phyloP scores from a whole-genome alignment of 768 basidiomycete genomes.

The Leccinum broughii region DNA sequence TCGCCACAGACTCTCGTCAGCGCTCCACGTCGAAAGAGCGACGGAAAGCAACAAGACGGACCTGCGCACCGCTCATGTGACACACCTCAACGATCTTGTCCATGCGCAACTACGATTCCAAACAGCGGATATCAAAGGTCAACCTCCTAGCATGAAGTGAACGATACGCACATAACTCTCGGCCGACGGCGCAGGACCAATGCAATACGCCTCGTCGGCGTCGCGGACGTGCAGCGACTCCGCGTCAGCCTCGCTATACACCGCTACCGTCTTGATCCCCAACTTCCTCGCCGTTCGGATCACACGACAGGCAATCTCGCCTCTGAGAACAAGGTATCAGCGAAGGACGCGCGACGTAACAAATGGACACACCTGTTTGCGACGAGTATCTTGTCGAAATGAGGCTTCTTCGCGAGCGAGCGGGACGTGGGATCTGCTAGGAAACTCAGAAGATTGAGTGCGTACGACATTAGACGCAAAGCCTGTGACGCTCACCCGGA shows the following conservation, averaged over 20 bases:
- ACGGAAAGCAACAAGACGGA: slow-evolving; percentile 31
- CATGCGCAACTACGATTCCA: slow-evolving; percentile 61
- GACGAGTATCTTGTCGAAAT: slow-evolving; percentile 89
- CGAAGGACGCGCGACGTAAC: background rate
- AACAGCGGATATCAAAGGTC: background rate
- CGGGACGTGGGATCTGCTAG: slow-evolving; percentile 3
- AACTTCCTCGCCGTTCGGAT: slow-evolving; percentile 87
- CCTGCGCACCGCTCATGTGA: slow-evolving; percentile 80
- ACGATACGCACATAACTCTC: slow-evolving; percentile 78
- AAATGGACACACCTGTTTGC: slow-evolving; percentile 64
- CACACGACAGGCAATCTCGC: slow-evolving; percentile 95
- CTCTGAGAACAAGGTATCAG: slow-evolving; percentile 45
- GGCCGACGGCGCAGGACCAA: slow-evolving; percentile 86
- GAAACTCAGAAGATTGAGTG: background rate
- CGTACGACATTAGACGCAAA: background rate
- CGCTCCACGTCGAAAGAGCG: background rate
- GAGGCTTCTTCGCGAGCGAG: slow-evolving; percentile 40
- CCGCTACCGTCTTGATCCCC: slow-evolving; percentile 89
- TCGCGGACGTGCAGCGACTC: slow-evolving; percentile 80
- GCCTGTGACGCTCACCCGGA: slow-evolving; percentile 16
- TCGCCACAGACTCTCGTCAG: background rate
- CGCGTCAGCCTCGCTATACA: slow-evolving; percentile 86
- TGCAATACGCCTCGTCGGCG: slow-evolving; percentile 90
- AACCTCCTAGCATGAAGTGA: background rate
- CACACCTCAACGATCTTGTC: slow-evolving; percentile 90